Conservation (phyloP, 75 land plant species). For the Picea glauca region DNA sequence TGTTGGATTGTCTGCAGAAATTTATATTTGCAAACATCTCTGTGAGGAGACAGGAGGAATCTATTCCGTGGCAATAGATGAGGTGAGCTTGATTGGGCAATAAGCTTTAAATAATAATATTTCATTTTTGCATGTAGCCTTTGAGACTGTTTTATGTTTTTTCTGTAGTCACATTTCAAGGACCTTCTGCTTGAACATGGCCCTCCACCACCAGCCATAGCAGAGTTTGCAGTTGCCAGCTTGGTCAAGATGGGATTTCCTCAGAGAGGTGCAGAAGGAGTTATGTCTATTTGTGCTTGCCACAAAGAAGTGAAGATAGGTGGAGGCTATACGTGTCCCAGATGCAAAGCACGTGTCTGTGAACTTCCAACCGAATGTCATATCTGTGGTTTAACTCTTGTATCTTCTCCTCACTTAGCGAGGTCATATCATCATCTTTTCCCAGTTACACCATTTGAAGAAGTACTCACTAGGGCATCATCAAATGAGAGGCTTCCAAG, state of each 20-base stretch:
- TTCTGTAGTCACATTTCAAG: slow-evolving; percentile 78
- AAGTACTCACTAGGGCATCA: slow-evolving; percentile 29
- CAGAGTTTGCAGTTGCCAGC: slow-evolving; percentile 87
- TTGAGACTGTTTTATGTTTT: background rate
- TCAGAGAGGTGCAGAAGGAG: slow-evolving; percentile 87
- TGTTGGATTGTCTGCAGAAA: slow-evolving; percentile 92
- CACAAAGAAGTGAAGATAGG: slow-evolving; percentile 93
- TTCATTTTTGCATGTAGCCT: background rate
- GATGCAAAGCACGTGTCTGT: slow-evolving; percentile 92
- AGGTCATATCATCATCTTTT: slow-evolving; percentile 98
- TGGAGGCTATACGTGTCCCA: slow-evolving; percentile 93
- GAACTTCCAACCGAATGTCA: slow-evolving; percentile 91
- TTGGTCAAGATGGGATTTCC: slow-evolving; percentile 98
- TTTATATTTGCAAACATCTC: slow-evolving; percentile 88
- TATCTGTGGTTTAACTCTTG: slow-evolving; percentile 84
- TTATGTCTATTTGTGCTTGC: slow-evolving; percentile 89
- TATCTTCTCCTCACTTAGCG: slow-evolving; percentile 97
- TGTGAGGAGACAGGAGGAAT: slow-evolving; percentile 94
- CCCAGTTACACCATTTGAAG: slow-evolving; percentile 82
- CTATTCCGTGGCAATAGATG: slow-evolving; percentile 86
- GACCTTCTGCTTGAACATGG: slow-evolving; percentile 90
- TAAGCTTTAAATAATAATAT: background rate
- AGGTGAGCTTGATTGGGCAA: slow-evolving; percentile 44
- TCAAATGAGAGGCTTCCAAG: slow-evolving; percentile 29
- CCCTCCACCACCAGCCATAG: slow-evolving; percentile 97